Evolutionary conservation across 176 grass and related monocot genomes (phyloP).

Genomic region (Aegilops umbellulata): DNA sequence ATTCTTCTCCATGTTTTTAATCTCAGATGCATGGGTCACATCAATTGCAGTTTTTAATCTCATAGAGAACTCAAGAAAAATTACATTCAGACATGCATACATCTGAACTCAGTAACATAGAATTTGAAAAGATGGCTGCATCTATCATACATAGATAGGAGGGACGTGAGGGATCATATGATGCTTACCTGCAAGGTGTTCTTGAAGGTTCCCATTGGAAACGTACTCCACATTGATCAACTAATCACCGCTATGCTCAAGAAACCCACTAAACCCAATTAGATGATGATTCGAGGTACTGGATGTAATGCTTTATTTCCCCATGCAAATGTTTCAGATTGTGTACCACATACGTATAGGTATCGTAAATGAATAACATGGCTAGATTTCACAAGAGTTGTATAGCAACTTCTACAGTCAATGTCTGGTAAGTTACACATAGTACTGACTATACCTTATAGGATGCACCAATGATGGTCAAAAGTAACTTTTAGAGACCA

Average conservation of each 20-base stretch:
- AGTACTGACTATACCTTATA: no score
- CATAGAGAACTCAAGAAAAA: slow-evolving; percentile 53
- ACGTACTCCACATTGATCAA: slow-evolving; percentile 80
- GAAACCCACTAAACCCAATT: slow-evolving; percentile 73
- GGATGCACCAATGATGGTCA: not conserved
- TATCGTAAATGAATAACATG: no score
- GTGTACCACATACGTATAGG: no score
- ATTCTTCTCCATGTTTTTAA: no score
- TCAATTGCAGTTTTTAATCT: slow-evolving; percentile 41
- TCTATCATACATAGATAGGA: not conserved
- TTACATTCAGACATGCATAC: slow-evolving; percentile 58
- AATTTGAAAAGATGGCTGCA: not conserved
- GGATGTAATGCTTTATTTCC: no score
- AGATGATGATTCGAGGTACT: no score
- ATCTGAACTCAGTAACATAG: slow-evolving; percentile 16
- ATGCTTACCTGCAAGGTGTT: slow-evolving; percentile 81
- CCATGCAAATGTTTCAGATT: no score
- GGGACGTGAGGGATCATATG: not conserved
- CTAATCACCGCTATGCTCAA: slow-evolving; percentile 70
- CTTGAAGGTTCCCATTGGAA: slow-evolving; percentile 86
- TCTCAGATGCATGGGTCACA: no score
- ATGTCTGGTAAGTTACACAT: no score
- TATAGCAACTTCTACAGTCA: no score
- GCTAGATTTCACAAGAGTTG: no score
- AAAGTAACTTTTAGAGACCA: not conserved